A percentile compares a stretch with the other conserved stretches of the same genome.
These are phyloP conservation scores for Diversispora eburnea DNA, from an alignment of 192 early-diverging fungal species.

Conservation along the genomic window DNA sequence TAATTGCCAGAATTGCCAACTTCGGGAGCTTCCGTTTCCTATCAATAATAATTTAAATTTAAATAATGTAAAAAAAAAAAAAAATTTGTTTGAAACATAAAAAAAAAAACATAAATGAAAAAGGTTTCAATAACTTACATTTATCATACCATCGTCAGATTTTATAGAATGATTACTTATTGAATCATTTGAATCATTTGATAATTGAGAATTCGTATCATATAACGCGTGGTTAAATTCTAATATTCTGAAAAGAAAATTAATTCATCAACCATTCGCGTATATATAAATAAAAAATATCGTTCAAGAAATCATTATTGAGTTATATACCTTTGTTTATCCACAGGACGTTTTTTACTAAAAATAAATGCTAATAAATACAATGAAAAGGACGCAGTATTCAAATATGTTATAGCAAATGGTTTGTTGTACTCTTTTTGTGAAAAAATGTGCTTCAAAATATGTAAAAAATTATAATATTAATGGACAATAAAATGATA, in stretches of 20 bases:
- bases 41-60: not conserved
- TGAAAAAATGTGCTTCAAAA: constrained; percentile 60
- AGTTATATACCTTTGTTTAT: constrained; percentile 8
- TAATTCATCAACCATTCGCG: not conserved
- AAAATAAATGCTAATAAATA: constrained; percentile 54
- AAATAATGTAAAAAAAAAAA: no score
- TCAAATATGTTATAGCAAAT: constrained; percentile 75
- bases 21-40: not conserved
- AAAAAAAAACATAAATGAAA: no score
- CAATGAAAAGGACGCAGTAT: constrained; percentile 71
- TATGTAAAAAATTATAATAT: not conserved
- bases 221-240: constrained; percentile 20
- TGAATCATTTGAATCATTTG: constrained; percentile 14
- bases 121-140: constrained; percentile 1
- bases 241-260: constrained; percentile 6
- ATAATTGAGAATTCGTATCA: constrained; percentile 8
- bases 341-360: constrained; percentile 5
- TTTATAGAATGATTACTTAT: not conserved
- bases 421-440: constrained; percentile 68
- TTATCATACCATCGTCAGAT: constrained; percentile 1
- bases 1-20: not conserved
- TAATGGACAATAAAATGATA: not conserved
- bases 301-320: not conserved
- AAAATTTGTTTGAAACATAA: not conserved
- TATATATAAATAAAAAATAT: not conserved